Evolutionary conservation across 768 basidiomycete species (phyloP).

Genomic region (Pleurotus ostreatus): DNA sequence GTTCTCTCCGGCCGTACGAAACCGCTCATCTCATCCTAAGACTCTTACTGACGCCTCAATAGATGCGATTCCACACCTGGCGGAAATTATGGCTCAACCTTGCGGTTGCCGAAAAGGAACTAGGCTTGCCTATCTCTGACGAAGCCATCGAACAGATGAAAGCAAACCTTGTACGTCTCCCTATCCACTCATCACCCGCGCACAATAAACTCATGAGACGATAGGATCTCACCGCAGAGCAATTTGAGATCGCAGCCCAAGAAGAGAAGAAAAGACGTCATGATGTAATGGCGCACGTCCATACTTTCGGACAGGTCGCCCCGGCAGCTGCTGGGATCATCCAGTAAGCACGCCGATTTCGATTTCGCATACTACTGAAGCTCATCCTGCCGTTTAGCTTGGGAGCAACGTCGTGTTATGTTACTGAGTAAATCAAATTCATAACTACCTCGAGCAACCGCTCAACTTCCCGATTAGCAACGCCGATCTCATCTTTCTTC

Average conservation of each 20-base stretch:
- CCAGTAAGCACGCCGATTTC: constrained; percentile 49
- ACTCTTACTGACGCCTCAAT: constrained; percentile 4
- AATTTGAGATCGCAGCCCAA: constrained; percentile 86
- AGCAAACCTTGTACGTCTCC: constrained; percentile 69
- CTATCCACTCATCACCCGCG: neutral
- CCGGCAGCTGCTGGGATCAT: constrained; percentile 96
- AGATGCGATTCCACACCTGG: constrained; percentile 98
- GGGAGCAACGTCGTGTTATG: constrained; percentile 98
- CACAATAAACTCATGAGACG: constrained; percentile 7
- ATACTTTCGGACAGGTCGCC: constrained; percentile 92
- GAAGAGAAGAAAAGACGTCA: constrained; percentile 98
- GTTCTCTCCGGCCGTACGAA: constrained; percentile 86
- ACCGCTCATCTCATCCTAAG: neutral
- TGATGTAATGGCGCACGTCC: constrained; percentile 99
- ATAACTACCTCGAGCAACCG: neutral
- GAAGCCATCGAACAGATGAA: constrained; percentile 94
- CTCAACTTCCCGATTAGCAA: constrained; percentile 51
- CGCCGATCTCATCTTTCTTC: constrained; percentile 96
- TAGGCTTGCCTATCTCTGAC: constrained; percentile 86
- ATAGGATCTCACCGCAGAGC: constrained; percentile 79
- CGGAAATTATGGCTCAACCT: constrained; percentile 93
- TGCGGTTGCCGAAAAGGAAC: constrained; percentile 93
- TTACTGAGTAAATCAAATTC: constrained; percentile 78
- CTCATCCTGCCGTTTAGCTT: constrained; percentile 42
- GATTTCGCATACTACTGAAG: neutral